Base-by-base conservation (phyloP, 83 land plant genomes). In the Thuja plicata region DNA sequence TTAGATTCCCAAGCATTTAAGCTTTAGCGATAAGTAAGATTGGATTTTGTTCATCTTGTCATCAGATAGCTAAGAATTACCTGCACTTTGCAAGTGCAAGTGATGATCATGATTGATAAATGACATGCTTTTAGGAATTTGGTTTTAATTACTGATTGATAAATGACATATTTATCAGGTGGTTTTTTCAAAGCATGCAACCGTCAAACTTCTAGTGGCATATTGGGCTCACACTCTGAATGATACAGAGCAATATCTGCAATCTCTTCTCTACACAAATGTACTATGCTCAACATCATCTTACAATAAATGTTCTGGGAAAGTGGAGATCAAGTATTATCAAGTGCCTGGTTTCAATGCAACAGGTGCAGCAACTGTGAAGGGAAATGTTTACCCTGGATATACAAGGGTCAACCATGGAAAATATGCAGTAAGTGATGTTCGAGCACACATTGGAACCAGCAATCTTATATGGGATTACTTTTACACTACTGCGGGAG, bases 401-500 rank as follows among this genome's bases (percentile, higher is more conserved):
- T 97, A 81, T 78, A 90, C 95, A 12, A 88, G 99, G 62, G 99
- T 97, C 13, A 96, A 97, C 91, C 99, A 97, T 88, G 99, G 95
- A 24, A 97, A 97, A 81, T 97, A 95, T 91, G 97, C 95, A 62
- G 96, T 97, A 5, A 97, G 97, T 85, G 96, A 96, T 71, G 92
- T 92, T 12, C 84, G 97, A 30, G 97, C 96, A 1, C 95, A 97
- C 84, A 94, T 97, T 62, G 96, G 97, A 34, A 97, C 99, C 7
- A 97, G 99, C 93, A 97, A 96, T 55, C 94, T 96, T 21, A 79
- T 96, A 48, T 97, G 99, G 99, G 99, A 97, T 88, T 97, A 97
- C 89, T 97, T 96, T 89, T 97, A 95, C 83, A 86, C 95, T n/a
- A 97, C 99, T 24, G 94, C 98, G 15, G 99, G 99, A 41, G 93